Evolutionary conservation across 2,329 filamentous ascomycete species (phyloP), one percentile per base, ranked within the genome.

Genomic region (Sordariomycetes sp.): DNA sequence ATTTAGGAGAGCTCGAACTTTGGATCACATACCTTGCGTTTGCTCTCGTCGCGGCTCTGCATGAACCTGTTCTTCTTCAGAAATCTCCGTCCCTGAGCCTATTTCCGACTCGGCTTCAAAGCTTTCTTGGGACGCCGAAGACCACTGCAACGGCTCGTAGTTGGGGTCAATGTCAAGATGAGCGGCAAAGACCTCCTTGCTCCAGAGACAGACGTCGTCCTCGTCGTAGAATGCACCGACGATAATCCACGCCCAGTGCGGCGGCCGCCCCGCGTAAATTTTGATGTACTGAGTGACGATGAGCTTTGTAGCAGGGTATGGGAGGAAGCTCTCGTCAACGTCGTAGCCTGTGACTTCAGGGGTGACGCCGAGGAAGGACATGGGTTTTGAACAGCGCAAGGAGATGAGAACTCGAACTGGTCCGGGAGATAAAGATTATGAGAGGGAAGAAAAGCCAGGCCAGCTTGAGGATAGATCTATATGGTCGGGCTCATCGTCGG

Each of bases 141-240:
- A n/a, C n/a, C n/a, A n/a, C n/a, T n/a, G n/a, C n/a, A n/a, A n/a
- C n/a, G n/a, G n/a, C n/a, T n/a, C n/a, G n/a, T n/a, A n/a, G n/a
- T 25, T 25, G 23, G 23, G 23, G 40, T 23, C 32, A 34, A 32
- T 37, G 19, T 51, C 45, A 11, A 54, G 28, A 6, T 49, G 51
- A 7, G 51, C 54, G 17, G 60, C 37, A 19, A 70, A 62, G 15
- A 68, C 36, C 46, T 70, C 58, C 1, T 55, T 63, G 30, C 64
- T 67, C 64, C 66, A 72, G 25, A 72, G 38, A 4, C 57, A 46
- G 21, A 47, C 50, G 27, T 58, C 56, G 8, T 57, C 35, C 2
- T 41, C 35, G 50, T 72, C 64, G 47, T 65, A 68, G 34, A 70
- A 72, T 1, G 59, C 58, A 0, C 57, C 66, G 11, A 67, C 53